A percentile compares a stretch with the other conserved stretches of the same genome.
phyloP scores from a whole-genome alignment of 2,329 filamentous ascomycete genomes.

The Bertia moriformis region DNA sequence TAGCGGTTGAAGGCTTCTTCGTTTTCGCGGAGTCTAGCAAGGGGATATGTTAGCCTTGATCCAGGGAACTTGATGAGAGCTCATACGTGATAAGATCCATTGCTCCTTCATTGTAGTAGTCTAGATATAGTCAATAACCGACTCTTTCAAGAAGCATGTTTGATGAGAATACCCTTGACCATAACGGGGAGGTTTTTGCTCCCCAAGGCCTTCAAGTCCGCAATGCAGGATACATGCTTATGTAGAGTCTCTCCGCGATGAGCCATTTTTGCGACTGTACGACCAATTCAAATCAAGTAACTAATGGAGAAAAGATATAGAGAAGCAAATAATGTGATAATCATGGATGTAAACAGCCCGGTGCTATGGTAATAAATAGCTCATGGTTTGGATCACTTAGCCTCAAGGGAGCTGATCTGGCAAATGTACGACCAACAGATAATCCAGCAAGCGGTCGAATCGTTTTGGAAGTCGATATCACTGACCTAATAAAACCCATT shows the following conservation, averaged over 20 bases:
- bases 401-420: too few species aligned
- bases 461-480: too few species aligned
- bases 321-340: too few species aligned
- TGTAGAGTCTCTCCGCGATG: constrained; percentile 6
- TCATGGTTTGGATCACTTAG: too few species aligned
- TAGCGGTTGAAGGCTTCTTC: constrained; percentile 33
- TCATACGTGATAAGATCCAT: constrained; percentile 32
- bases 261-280: constrained; percentile 9
- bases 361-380: too few species aligned
- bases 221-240: constrained; percentile 13
- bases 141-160: constrained; percentile 1
- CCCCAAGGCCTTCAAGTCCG: constrained; percentile 22
- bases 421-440: too few species aligned
- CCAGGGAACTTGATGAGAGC: neutral
- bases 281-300: too few species aligned
- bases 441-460: too few species aligned
- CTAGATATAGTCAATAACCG: too few species aligned
- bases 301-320: too few species aligned
- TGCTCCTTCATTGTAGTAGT: constrained; percentile 42
- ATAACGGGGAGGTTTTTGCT: constrained; percentile 21
- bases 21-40: constrained; percentile 30
- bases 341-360: too few species aligned
- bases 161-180: constrained; percentile 16
- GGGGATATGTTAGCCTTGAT: neutral
- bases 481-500: too few species aligned